Percentiles rank a stretch among this genome's conserved stretches.
These are phyloP conservation scores for Colletotrichum sp. DNA, from an alignment of 2,329 filamentous ascomycete species.

Conservation along the genomic window DNA sequence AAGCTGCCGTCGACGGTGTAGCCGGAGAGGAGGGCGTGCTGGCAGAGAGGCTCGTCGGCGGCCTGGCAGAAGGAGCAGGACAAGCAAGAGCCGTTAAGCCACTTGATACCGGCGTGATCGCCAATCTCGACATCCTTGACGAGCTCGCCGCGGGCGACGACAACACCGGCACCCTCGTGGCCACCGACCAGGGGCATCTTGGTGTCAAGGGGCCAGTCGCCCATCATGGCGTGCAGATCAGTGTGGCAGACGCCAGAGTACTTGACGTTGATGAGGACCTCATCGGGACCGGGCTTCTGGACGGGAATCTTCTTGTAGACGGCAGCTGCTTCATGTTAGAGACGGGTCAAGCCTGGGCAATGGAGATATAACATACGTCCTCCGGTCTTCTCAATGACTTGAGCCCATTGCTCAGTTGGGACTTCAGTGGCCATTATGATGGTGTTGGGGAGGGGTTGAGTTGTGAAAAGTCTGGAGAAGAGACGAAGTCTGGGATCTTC, in stretches of 20 bases:
- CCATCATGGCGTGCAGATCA: conserved; percentile 78
- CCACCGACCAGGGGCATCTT: conserved; percentile 89
- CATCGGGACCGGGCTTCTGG: conserved; percentile 79
- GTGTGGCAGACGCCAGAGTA: conserved; percentile 93
- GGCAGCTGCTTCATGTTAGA: conserved; percentile 48
- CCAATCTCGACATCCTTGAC: conserved; percentile 81
- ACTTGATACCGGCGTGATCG: conserved; percentile 88
- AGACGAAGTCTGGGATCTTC: background rate
- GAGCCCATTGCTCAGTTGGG: conserved; percentile 87
- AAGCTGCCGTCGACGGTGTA: conserved; percentile 94
- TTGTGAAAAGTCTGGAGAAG: background rate
- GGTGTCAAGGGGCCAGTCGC: conserved; percentile 85
- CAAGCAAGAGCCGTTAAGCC: conserved; percentile 89
- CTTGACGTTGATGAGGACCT: conserved; percentile 91
- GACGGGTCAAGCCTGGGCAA: background rate
- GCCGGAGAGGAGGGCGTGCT: conserved; percentile 76
- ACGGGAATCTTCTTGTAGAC: conserved; percentile 85
- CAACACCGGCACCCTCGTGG: conserved; percentile 78
- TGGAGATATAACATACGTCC: conserved; percentile 55
- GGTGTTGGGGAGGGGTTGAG: background rate
- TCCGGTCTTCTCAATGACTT: conserved; percentile 84
- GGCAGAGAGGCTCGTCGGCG: conserved; percentile 82
- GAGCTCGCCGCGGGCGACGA: conserved; percentile 79
- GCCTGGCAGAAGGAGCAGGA: conserved; percentile 83
- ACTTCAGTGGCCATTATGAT: conserved; percentile 39